Evolutionary conservation across 2,329 filamentous ascomycete genomes (phyloP).

Genomic region (Diaporthe velutina): DNA sequence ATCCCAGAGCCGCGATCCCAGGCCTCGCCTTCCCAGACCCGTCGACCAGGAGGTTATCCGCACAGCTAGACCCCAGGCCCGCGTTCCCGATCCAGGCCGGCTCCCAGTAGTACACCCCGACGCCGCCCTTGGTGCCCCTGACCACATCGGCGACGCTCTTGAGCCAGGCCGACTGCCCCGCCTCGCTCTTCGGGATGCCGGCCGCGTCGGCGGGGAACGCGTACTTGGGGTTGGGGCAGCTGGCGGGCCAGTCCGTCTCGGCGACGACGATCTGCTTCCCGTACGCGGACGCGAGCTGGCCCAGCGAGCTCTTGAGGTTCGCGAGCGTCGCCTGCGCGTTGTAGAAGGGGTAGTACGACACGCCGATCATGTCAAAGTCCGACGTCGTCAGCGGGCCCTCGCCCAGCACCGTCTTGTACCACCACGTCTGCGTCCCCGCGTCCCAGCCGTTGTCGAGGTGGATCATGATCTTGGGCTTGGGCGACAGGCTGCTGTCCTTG

Average conservation of each 20-base stretch:
- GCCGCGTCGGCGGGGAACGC: conserved; percentile 72
- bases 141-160: conserved; percentile 70
- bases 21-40: conserved; percentile 10
- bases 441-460: conserved; percentile 84
- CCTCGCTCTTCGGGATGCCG: conserved; percentile 71
- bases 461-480: conserved; percentile 77
- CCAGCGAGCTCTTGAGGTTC: conserved; percentile 66
- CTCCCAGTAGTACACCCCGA: conserved; percentile 81
- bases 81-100: conserved; percentile 78
- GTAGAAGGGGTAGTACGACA: conserved; percentile 82
- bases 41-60: conserved; percentile 59
- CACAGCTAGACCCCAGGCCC: conserved; percentile 73
- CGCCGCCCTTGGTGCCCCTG: conserved; percentile 63
- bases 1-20: conserved; percentile 6
- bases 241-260: conserved; percentile 78
- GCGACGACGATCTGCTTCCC: conserved; percentile 76
- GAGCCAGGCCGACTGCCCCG: conserved; percentile 74
- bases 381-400: conserved; percentile 60
- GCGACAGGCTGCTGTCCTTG: conserved; percentile 70
- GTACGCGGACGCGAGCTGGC: conserved; percentile 71
- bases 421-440: conserved; percentile 72
- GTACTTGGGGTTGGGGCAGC: conserved; percentile 70
- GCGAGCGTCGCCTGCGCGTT: conserved; percentile 69
- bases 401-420: conserved; percentile 68
- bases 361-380: conserved; percentile 79